Evolutionary conservation across 257 asterid species (phyloP).

Genomic region (Cinchona pubescens): DNA sequence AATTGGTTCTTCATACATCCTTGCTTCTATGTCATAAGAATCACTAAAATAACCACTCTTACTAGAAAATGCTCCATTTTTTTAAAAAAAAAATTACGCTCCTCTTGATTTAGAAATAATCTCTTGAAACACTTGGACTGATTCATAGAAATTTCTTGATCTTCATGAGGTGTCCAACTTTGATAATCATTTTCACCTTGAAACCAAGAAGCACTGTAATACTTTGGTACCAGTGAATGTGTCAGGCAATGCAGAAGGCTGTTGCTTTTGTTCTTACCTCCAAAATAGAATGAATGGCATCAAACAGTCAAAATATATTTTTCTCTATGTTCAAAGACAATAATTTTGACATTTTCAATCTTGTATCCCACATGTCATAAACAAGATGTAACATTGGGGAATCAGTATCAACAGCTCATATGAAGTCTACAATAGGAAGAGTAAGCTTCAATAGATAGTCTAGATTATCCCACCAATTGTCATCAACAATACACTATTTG

Average conservation of each 20-base stretch:
- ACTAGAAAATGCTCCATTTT: background rate
- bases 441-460: background rate
- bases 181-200: background rate
- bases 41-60: background rate
- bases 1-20: background rate
- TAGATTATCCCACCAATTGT: background rate
- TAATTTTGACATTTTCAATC: background rate
- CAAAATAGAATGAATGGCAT: background rate
- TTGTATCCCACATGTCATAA: constrained; percentile 1
- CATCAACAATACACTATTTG: background rate
- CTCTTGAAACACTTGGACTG: background rate
- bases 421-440: background rate
- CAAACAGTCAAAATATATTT: background rate
- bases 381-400: background rate
- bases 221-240: background rate
- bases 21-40: background rate
- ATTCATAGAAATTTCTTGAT: background rate
- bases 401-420: background rate
- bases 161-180: background rate
- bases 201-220: background rate
- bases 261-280: background rate
- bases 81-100: too few relatives aligned
- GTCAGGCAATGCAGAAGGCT: constrained; percentile 11
- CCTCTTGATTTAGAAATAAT: background rate
- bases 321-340: background rate